Percentiles rank a stretch among this genome's conserved stretches.
These are phyloP conservation scores for Volutella citrinella DNA, from an alignment of 2,329 filamentous ascomycete genomes.

Conservation along the genomic window DNA sequence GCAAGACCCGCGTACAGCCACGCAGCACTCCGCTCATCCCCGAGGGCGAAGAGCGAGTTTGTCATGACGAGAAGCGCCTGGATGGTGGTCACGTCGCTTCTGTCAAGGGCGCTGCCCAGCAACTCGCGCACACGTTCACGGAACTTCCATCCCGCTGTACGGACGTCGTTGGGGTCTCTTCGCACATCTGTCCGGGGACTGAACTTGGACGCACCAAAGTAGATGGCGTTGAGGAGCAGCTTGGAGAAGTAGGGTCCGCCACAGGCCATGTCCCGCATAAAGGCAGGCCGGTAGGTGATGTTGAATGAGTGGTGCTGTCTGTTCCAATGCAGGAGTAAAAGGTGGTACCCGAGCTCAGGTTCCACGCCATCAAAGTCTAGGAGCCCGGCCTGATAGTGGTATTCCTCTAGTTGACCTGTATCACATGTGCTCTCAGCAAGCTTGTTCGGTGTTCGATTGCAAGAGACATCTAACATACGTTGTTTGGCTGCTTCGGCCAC, in stretches of 20 bases:
- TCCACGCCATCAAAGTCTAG: conserved; percentile 56
- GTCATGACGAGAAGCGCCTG: conserved; percentile 52
- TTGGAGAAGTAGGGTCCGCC: conserved; percentile 56
- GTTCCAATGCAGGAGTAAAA: conserved; percentile 52
- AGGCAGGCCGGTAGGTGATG: conserved; percentile 49
- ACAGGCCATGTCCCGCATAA: conserved; percentile 52
- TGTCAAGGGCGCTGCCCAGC: conserved; percentile 43
- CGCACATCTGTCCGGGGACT: conserved; percentile 43
- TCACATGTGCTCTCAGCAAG: too few species aligned
- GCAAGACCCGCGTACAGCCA: too few species aligned
- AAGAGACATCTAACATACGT: conserved; percentile 18
- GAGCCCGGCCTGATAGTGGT: conserved; percentile 42
- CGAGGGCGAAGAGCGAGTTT: conserved; percentile 46
- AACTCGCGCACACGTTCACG: conserved; percentile 44
- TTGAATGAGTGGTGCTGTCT: conserved; percentile 44
- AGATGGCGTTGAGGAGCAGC: conserved; percentile 53
- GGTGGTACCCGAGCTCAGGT: conserved; percentile 46
- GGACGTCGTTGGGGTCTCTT: conserved; percentile 40
- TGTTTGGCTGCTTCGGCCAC: conserved; percentile 15
- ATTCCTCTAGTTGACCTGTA: conserved; percentile 46
- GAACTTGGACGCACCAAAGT: conserved; percentile 40
- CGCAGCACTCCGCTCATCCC: conserved; percentile 48
- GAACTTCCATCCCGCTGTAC: conserved; percentile 47
- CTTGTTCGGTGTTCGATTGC: neutral
- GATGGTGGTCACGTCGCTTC: conserved; percentile 51